These are phyloP conservation scores for Candida maris DNA, from an alignment of 805 yeast species.

Conservation along the genomic window DNA sequence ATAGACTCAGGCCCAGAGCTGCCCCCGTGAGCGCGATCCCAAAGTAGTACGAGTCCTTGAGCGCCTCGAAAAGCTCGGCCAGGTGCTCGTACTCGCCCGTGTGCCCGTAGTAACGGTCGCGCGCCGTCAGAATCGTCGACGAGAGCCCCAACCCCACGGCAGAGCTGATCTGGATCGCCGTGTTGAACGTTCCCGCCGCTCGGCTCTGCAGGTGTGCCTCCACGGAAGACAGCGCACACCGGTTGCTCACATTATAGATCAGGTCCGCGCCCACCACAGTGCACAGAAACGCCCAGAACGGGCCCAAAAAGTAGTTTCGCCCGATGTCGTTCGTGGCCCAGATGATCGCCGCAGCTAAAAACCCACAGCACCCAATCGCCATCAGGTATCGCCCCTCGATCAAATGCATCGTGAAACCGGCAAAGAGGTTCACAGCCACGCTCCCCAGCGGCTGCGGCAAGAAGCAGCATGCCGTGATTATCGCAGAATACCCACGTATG, in stretches of 20 bases:
- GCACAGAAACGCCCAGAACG: constrained; percentile 40
- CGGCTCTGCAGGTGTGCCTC: constrained; percentile 37
- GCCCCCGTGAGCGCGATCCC: constrained; percentile 34
- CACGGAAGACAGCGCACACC: constrained; percentile 41
- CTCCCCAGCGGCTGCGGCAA: constrained; percentile 44
- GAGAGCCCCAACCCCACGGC: constrained; percentile 42
- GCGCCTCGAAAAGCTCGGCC: constrained; percentile 29
- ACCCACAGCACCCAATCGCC: constrained; percentile 34
- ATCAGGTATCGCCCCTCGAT: constrained; percentile 40
- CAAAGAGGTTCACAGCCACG: constrained; percentile 38
- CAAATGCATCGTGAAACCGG: constrained; percentile 42
- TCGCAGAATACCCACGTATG: constrained; percentile 34
- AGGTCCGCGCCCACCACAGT: constrained; percentile 47
- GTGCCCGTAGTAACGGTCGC: constrained; percentile 31
- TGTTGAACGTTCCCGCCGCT: constrained; percentile 50
- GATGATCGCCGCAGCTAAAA: constrained; percentile 34
- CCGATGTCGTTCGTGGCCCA: constrained; percentile 39
- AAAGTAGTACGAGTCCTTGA: constrained; percentile 37
- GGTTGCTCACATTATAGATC: constrained; percentile 43
- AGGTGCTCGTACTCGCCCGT: constrained; percentile 20
- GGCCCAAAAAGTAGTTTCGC: constrained; percentile 41
- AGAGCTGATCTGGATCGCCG: constrained; percentile 38
- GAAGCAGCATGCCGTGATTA: constrained; percentile 42
- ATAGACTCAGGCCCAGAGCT: constrained; percentile 29
- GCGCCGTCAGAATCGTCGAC: constrained; percentile 36